phyloP scores from a whole-genome alignment of 208 protist genomes.

The Wallacemonas rigidus region DNA sequence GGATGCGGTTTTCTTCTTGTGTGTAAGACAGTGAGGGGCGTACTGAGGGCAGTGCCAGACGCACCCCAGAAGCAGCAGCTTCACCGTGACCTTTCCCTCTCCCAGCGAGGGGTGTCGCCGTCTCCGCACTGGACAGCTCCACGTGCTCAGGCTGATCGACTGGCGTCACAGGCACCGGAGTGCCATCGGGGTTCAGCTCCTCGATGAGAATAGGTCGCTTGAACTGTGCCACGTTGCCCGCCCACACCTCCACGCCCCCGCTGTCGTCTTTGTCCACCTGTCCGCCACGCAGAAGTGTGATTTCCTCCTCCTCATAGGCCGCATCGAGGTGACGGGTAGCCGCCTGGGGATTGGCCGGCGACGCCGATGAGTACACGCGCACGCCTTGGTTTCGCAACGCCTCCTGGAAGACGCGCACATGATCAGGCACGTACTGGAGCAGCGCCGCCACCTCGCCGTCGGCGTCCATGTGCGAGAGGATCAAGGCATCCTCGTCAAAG shows the following conservation, averaged over 20 bases:
- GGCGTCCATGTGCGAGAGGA: constrained; percentile 66
- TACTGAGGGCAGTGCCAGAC: constrained; percentile 55
- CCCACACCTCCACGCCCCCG: constrained; percentile 61
- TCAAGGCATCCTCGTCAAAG: constrained; percentile 76
- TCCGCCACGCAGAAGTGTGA: constrained; percentile 33
- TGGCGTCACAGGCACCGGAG: background rate
- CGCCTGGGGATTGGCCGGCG: background rate
- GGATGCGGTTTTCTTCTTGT: constrained; percentile 50
- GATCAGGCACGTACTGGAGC: constrained; percentile 64
- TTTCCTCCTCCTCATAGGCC: constrained; percentile 13
- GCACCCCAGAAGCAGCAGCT: background rate
- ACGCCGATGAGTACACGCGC: constrained; percentile 10
- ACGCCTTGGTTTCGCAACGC: constrained; percentile 42
- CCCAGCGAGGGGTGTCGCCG: too few species aligned
- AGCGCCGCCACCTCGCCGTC: constrained; percentile 71
- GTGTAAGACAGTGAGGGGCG: constrained; percentile 49
- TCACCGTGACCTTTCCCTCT: too few species aligned
- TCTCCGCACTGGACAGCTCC: too few species aligned
- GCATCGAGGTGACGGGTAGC: background rate
- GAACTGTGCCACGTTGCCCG: constrained; percentile 81
- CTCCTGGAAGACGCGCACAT: constrained; percentile 51
- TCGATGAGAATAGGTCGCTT: constrained; percentile 54
- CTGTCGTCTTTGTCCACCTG: constrained; percentile 12
- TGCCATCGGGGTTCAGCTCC: constrained; percentile 30
- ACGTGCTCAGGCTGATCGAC: too few species aligned